phyloP scores from a whole-genome alignment of 2,329 filamentous ascomycete genomes.

The Trichoderma brevicompactum region DNA sequence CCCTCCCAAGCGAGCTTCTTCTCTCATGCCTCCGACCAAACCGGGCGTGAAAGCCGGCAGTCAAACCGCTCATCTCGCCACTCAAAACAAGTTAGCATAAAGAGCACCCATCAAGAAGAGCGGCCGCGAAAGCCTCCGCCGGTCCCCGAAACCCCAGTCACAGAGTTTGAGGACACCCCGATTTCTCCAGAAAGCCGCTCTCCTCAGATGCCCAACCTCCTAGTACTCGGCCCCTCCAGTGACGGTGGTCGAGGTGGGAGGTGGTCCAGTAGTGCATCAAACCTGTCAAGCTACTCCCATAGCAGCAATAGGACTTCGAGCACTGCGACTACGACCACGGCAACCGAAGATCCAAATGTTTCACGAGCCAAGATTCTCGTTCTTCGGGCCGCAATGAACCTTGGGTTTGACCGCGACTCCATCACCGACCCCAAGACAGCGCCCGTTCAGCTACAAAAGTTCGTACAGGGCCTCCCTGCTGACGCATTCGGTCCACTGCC shows the following conservation, averaged over 20 bases:
- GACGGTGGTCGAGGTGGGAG: constrained; percentile 65
- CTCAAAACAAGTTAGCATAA: constrained; percentile 59
- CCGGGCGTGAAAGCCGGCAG: constrained; percentile 53
- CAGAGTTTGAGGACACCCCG: constrained; percentile 90
- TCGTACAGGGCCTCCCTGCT: constrained; percentile 74
- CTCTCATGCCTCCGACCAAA: constrained; percentile 52
- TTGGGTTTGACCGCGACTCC: constrained; percentile 71
- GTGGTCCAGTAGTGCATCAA: constrained; percentile 83
- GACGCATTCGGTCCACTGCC: constrained; percentile 77
- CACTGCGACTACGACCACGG: constrained; percentile 71
- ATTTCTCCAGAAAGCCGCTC: constrained; percentile 79
- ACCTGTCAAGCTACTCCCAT: constrained; percentile 79
- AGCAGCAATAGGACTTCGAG: constrained; percentile 67
- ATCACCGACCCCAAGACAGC: constrained; percentile 51
- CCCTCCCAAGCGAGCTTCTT: constrained; percentile 79
- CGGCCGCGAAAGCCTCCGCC: constrained; percentile 52
- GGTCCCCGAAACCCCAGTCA: constrained; percentile 88
- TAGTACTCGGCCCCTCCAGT: constrained; percentile 75
- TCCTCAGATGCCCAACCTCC: constrained; percentile 80
- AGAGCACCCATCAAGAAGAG: constrained; percentile 52
- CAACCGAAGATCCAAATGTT: constrained; percentile 75
- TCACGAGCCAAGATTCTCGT: constrained; percentile 78
- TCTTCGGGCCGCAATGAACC: constrained; percentile 82
- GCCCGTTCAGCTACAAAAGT: constrained; percentile 67
- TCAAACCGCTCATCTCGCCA: constrained; percentile 57